Evolutionary conservation across 371 early-diverging fungal genomes (phyloP).

Genomic region (Zopfochytrium polystomum): DNA sequence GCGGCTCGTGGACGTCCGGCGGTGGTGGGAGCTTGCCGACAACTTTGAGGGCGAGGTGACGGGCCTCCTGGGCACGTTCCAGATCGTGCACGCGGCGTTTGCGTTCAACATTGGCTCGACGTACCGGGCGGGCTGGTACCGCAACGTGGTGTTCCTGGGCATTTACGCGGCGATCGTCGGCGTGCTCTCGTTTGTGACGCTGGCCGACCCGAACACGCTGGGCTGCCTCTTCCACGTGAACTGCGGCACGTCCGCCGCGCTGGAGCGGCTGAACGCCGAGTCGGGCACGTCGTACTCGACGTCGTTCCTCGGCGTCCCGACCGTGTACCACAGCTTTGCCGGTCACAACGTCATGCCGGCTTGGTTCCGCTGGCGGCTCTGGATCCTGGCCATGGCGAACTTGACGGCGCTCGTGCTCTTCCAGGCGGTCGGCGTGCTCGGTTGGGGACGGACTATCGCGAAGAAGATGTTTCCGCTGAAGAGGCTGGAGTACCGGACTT

Average conservation of each 20-base stretch:
- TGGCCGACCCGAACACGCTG: constrained; percentile 68
- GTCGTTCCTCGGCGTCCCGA: constrained; percentile 51
- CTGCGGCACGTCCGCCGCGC: constrained; percentile 58
- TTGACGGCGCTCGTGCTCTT: constrained; percentile 31
- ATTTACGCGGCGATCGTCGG: constrained; percentile 55
- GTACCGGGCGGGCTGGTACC: constrained; percentile 60
- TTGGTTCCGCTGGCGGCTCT: constrained; percentile 60
- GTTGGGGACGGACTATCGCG: constrained; percentile 29
- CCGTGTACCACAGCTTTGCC: constrained; percentile 53
- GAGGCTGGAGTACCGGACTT: constrained; percentile 15
- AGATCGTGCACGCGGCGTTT: constrained; percentile 58
- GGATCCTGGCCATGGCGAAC: constrained; percentile 33
- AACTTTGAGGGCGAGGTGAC: constrained; percentile 63
- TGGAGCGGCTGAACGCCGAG: constrained; percentile 37
- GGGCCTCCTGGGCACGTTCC: constrained; percentile 54
- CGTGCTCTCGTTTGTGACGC: constrained; percentile 51
- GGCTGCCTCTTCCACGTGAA: constrained; percentile 71
- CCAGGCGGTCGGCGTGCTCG: constrained; percentile 38
- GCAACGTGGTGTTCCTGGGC: constrained; percentile 60
- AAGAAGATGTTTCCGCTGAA: constrained; percentile 21
- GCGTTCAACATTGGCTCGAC: constrained; percentile 66
- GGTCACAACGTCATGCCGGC: constrained; percentile 70
- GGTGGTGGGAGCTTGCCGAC: constrained; percentile 80
- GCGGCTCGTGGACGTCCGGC: constrained; percentile 55
- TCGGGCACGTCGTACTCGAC: constrained; percentile 49